Evolutionary conservation across 2,329 filamentous ascomycete genomes (phyloP), one percentile per base, ranked within the genome.

Genomic region (Corynespora cassiicola): DNA sequence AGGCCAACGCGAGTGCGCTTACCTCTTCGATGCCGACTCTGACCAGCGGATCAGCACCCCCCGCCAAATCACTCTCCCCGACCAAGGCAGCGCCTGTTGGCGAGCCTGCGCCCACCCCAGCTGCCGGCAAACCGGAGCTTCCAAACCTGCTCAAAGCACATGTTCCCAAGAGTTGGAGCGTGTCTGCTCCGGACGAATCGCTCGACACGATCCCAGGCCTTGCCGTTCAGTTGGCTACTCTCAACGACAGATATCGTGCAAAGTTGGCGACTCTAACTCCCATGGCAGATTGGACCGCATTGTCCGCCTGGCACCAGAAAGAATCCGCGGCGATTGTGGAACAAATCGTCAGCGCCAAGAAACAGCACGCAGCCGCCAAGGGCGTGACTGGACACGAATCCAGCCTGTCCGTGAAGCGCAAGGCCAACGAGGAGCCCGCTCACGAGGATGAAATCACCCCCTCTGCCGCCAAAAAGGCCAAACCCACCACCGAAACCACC

Each of bases 341-440:
- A 27, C 56, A 60, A 50, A 61, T 67, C 8, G 51, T 51, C 5
- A 43, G 39, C 9, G 44, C 52, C 14, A 66, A 54, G 36, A 65
- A 66, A 46, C 48, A 63, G 27, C 55, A 47, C 4, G 62, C 63
- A 10, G 31, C 42, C 2, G 47, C 45, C 5, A 63, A 58, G 29
- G 63, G 63, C 1, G 39, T 66, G 27, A 65, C 62, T 23, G 62
- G 63, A 7, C 43, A 51, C 18, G 63, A 66, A 34, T 62, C 62
- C 3, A 45, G 44, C 6, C 30, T 66, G 16, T 66, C 61, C n/a
- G 63, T 54, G 2, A 65, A 66, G 42, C 63, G 61, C 24, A 65
- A 62, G 37, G 49, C 44, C 7, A 50, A 36, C 11, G 54, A 58
- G 6, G 49, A 47, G 5, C 12, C 18, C 12, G 43, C 27, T 16